Base-by-base conservation (phyloP, 1,284 basidiomycete species). In the Boletus semigastroideus region DNA sequence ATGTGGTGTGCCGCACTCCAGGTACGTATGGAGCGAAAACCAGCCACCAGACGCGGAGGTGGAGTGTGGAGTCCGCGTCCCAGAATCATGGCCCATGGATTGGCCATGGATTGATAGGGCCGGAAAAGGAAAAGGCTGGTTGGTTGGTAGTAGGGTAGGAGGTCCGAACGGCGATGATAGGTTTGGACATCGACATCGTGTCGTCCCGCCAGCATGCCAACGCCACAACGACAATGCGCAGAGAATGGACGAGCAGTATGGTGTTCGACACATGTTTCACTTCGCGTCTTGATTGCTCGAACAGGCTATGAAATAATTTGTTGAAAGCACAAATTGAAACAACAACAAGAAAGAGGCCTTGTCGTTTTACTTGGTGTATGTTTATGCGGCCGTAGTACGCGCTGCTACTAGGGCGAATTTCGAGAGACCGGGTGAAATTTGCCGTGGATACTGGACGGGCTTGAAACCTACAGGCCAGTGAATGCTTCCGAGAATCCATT, bases 1-100 rank as follows among this genome's bases (percentile, higher is more conserved):
- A 22, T 25, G 19, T 28, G 10, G 33, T 6, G 17, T n/a, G 27
- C 38, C 3, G 53, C 31, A 30, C 59, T 59, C 56, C 42, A 46
- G 42, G 41, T 10, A 43, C 33, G 25, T 9, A 38, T 38, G 20
- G 28, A 55, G 20, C 30, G 8, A 31, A 10, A 40, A 47, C 30
- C 28, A 16, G 41, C 36, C 17, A 14, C 33, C 39, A 19, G 10
- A 19, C 22, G 36, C 14, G 36, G 22, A 46, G 33, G 13, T 46
- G 57, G 47, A 43, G 53, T 20, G 27, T 37, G 42, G 38, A 50
- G 39, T 28, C 11, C 19, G 40, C 28, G 16, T 33, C 41, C 20
- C 20, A 28, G 19, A 46, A 16, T 13, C 30, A 31, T 13, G 20
- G 4, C 17, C 14, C 16, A n/a, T 13, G 28, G 10, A 30, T 17